Percentiles rank a stretch among this genome's conserved stretches.
phyloP scores from a whole-genome alignment of 371 early-diverging fungal species.

The Apophysomyces elegans region DNA sequence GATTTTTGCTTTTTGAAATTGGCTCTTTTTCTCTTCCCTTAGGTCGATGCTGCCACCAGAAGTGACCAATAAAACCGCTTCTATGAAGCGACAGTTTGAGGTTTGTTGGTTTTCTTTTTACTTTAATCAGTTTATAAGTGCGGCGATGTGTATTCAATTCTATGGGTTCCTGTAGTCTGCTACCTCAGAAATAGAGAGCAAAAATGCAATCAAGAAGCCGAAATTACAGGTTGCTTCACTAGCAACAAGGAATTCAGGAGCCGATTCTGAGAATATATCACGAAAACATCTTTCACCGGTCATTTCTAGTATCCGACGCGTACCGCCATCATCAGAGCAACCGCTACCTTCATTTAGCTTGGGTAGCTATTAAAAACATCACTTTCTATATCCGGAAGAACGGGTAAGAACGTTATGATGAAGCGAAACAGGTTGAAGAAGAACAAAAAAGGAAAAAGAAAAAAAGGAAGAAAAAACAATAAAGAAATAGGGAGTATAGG shows the following conservation, averaged over 20 bases:
- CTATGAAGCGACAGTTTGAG: background rate
- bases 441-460: background rate
- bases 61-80: background rate
- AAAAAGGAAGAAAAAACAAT: too few relatives aligned
- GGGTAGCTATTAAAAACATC: background rate
- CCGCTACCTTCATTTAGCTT: background rate
- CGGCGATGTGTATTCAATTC: background rate
- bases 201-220: background rate
- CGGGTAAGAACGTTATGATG: conserved; percentile 3
- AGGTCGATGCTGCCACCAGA: background rate
- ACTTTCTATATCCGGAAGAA: background rate
- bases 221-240: background rate
- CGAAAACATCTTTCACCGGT: background rate
- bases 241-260: background rate
- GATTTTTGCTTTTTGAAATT: background rate
- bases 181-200: background rate
- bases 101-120: background rate
- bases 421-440: background rate
- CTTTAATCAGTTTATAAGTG: background rate
- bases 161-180: background rate
- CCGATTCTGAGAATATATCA: background rate
- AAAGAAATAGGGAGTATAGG: too few relatives aligned
- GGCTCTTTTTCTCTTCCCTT: background rate
- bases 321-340: background rate
- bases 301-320: background rate